Base-by-base conservation (phyloP, 257 asterid species). In the Solanum chmielewskii region DNA sequence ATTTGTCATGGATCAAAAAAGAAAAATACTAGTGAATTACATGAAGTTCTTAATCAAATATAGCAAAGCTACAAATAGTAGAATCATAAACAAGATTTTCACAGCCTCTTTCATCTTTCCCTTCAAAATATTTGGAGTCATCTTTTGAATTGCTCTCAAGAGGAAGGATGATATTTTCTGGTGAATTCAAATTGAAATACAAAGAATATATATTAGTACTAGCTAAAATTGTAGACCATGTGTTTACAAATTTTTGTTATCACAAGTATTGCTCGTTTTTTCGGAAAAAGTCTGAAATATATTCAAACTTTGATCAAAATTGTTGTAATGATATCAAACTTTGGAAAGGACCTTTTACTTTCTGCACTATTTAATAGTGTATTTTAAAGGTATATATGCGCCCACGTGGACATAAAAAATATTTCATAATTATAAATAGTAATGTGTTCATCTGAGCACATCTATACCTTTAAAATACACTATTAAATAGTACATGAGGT, bases 81-180 rank as follows among this genome's bases (percentile, higher is more conserved):
- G 21, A 41, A 92, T 21, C 88, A 89, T 39, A 62, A 89, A 52
- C 47, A 89, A 87, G 80, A 90, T 80, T 20, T 88, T 74, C 6
- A 47, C 18, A 52, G 83, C 86, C 47, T 15, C 64, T 88, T 74
- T 88, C 75, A 83, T 86, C 83, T 86, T 90, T 84, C 87, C 90
- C 83, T 83, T 88, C 83, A 86, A 85, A 75, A 75, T 39, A 18
- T 87, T 76, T 68, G 44, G 88, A 33, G 71, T 88, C 86, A 92
- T 71, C 89, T 90, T 90, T 23, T 90, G 94, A 87, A 92, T 44
- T 23, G 85, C 87, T 73, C 83, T 90, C 91, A 90, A 88, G 86
- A 88, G 49, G 83, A 71, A 25, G 82, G 89, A 78, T 49, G 91
- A 77, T 29, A 90, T 49, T 90, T 89, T 91, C 98, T 94, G 94